Evolutionary conservation across 805 yeast genomes (phyloP), one percentile per base, ranked within the genome.

Genomic region (Candida taoyuanica): DNA sequence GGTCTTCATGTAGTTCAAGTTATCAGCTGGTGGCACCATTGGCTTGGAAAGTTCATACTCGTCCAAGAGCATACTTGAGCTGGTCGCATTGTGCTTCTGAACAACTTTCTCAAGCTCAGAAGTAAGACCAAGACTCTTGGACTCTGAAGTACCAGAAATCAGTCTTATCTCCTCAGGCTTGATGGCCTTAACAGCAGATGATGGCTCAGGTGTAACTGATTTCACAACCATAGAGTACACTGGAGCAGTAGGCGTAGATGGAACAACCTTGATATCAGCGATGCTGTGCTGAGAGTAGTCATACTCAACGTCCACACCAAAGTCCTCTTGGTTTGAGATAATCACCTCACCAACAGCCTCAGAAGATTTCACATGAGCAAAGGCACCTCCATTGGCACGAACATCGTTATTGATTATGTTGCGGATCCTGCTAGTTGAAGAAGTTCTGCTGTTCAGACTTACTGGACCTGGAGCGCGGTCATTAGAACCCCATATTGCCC

Each of bases 401-500:
- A 38, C 35, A n/a, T 37, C 19, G 5, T 39, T 27, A 6, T 40
- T 40, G 18, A 54, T 34, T 33, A 54, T 38, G 9, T 39, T 33
- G 15, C 47, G 39, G 3, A 54, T 36, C 17, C 43, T 47, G 6
- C 40, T 44, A 4, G 41, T 25, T 16, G 47, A 36, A 18, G 49
- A 31, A 4, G 48, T 26, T 8, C 44, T 37, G 27, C 35, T 24
- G 11, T 23, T 29, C 4, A n/a, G n/a, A n/a, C 17, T 17, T 5
- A 28, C 11, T 5, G 39, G 29, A 5, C 12, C 13, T 7, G 32
- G 37, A 4, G 40, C 14, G 14, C 33, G 27, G 1, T 40, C 40
- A 23, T 31, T n/a, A 12, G 48, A 25, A 5, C 55, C 55, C 59
- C 59, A 54, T 12, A 54, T 53, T 2, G 45, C 48, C 23, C 30